phyloP scores from a whole-genome alignment of 2,329 filamentous ascomycete genomes.

The Botrytis byssoidea region DNA sequence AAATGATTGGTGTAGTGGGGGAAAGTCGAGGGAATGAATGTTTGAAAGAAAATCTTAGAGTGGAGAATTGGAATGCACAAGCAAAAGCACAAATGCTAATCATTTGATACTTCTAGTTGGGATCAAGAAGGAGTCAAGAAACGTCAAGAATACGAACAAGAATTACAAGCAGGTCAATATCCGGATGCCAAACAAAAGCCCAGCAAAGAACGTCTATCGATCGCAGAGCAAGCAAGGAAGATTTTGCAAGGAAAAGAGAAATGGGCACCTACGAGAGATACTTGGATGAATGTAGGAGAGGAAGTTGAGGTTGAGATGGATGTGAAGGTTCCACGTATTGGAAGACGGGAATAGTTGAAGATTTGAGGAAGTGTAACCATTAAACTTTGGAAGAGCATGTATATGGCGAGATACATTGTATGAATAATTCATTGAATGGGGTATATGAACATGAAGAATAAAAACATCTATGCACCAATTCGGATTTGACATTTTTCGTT shows the following conservation, averaged over 20 bases:
- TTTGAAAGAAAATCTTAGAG: not conserved
- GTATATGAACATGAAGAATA: conserved; percentile 3
- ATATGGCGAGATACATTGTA: not conserved
- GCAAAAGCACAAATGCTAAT: conserved; percentile 17
- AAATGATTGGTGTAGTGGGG: not conserved
- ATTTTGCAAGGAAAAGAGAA: conserved; percentile 58
- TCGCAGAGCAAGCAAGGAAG: conserved; percentile 60
- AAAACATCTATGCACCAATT: not conserved
- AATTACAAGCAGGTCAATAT: conserved; percentile 37
- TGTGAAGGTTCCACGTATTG: conserved; percentile 26
- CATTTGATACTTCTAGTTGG: conserved; percentile 47
- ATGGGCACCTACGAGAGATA: conserved; percentile 48
- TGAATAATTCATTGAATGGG: not conserved
- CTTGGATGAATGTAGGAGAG: conserved; percentile 39
- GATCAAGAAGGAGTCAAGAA: conserved; percentile 49
- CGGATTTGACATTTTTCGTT: not conserved
- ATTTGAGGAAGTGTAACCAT: not conserved
- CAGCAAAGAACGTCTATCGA: conserved; percentile 43
- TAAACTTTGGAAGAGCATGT: not conserved
- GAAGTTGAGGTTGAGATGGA: conserved; percentile 37
- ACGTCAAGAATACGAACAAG: conserved; percentile 5
- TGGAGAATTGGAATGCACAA: not conserved
- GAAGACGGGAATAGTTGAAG: conserved; percentile 5
- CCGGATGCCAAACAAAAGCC: conserved; percentile 37
- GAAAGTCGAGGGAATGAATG: conserved; percentile 30